Evolutionary conservation across 1,284 basidiomycete genomes (phyloP).

Genomic region (Rhodofomes roseus): DNA sequence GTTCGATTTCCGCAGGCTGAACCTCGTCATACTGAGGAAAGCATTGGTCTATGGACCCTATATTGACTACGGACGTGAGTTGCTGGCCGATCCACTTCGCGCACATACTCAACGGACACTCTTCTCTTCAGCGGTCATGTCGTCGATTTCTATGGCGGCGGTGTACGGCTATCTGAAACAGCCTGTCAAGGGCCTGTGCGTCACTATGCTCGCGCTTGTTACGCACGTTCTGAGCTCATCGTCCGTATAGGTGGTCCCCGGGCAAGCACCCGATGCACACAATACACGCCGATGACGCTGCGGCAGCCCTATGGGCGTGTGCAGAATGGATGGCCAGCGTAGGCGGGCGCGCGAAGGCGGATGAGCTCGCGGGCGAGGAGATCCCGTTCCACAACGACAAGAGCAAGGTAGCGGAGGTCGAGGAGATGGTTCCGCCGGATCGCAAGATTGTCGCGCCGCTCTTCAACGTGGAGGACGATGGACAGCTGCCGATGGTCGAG

Average conservation of each 20-base stretch:
- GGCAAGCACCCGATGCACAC: constrained; percentile 81
- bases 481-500: constrained; percentile 71
- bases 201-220: constrained; percentile 10
- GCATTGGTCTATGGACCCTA: constrained; percentile 78
- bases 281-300: constrained; percentile 76
- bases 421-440: constrained; percentile 55
- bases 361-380: constrained; percentile 61
- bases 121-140: constrained; percentile 36
- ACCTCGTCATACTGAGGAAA: constrained; percentile 73
- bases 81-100: background rate
- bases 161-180: constrained; percentile 82
- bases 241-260: constrained; percentile 59
- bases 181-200: constrained; percentile 84
- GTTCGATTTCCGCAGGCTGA: constrained; percentile 48
- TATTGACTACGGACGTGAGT: constrained; percentile 52
- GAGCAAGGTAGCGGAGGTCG: constrained; percentile 56
- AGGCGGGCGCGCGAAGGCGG: constrained; percentile 56
- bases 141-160: constrained; percentile 71
- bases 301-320: constrained; percentile 71
- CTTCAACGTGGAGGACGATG: constrained; percentile 85
- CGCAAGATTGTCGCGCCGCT: constrained; percentile 66
- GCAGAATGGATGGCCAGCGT: constrained; percentile 68
- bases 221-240: background rate
- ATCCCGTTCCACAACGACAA: constrained; percentile 74
- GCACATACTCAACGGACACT: constrained; percentile 15